Evolutionary conservation across 208 protist genomes (phyloP).

Genomic region (Wallacemonas sp.): DNA sequence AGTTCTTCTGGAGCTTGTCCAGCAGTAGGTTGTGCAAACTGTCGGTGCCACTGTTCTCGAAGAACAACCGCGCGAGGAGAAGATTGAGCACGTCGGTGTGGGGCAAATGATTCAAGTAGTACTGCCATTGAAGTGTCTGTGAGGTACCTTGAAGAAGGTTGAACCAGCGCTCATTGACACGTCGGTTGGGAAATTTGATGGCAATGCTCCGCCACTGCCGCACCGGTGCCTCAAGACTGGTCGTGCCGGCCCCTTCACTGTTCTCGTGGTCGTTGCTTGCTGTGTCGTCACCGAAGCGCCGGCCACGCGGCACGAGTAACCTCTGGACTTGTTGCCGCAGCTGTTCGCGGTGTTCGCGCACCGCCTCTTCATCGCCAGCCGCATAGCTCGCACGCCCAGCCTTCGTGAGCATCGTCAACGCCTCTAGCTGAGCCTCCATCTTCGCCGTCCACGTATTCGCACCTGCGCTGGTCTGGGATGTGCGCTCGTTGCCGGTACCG

Average conservation of each 20-base stretch:
- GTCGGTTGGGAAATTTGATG: constrained; percentile 76
- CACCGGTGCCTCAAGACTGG: constrained; percentile 15
- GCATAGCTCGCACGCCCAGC: neutral
- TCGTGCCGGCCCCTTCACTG: neutral
- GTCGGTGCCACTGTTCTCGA: constrained; percentile 73
- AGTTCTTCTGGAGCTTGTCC: constrained; percentile 67
- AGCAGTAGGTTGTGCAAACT: constrained; percentile 57
- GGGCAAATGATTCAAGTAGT: constrained; percentile 65
- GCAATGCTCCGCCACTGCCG: constrained; percentile 49
- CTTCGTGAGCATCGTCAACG: neutral
- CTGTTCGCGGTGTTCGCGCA: constrained; percentile 5
- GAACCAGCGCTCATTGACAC: constrained; percentile 82
- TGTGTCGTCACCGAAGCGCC: neutral
- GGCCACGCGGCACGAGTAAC: constrained; percentile 1
- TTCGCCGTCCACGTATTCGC: neutral
- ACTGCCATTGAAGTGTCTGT: constrained; percentile 62
- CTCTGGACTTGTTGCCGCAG: constrained; percentile 6
- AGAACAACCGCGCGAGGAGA: constrained; percentile 77
- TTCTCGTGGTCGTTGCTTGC: neutral
- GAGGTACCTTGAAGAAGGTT: constrained; percentile 65
- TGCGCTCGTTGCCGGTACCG: too few species aligned
- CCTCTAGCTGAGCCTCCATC: neutral
- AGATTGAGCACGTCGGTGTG: constrained; percentile 74
- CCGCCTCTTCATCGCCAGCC: neutral
- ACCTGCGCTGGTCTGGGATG: too few species aligned